phyloP scores from a whole-genome alignment of 768 basidiomycete species.

The Termitomyces sp. region DNA sequence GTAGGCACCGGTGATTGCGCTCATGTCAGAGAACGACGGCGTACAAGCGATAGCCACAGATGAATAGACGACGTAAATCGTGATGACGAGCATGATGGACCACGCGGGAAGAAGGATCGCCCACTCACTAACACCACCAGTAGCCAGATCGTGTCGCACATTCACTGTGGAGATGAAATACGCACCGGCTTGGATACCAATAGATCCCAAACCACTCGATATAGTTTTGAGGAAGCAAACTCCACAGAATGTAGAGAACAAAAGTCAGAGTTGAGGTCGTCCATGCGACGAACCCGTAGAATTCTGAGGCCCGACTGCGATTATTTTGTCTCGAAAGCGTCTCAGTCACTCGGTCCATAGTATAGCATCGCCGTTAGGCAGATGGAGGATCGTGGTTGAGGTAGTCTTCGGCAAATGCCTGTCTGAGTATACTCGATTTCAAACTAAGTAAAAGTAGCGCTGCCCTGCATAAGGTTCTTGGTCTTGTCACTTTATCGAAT shows the following conservation, averaged over 20 bases:
- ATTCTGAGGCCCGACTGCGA: conserved; percentile 70
- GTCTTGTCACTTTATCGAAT: not conserved
- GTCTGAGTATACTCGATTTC: not conserved
- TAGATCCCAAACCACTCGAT: conserved; percentile 61
- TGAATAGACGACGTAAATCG: conserved; percentile 75
- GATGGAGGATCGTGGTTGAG: not conserved
- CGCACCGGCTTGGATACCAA: conserved; percentile 88
- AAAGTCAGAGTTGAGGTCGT: conserved; percentile 70
- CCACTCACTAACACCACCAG: conserved; percentile 63
- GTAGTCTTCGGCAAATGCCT: not conserved
- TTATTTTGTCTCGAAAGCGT: not conserved
- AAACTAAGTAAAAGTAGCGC: not conserved
- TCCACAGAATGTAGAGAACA: conserved; percentile 72
- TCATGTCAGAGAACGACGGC: conserved; percentile 62
- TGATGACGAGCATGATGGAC: conserved; percentile 60
- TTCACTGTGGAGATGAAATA: not conserved
- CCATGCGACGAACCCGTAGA: conserved; percentile 90
- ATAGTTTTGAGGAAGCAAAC: conserved; percentile 66
- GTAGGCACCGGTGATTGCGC: conserved; percentile 59
- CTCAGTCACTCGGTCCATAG: not conserved
- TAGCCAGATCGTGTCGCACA: not conserved
- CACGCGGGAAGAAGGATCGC: conserved; percentile 77
- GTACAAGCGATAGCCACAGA: conserved; percentile 68
- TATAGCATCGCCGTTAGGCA: not conserved
- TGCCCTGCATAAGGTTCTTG: not conserved